A percentile compares a stretch with the other conserved stretches of the same genome.
Evolutionary conservation across 108 stramenopile genomes (phyloP).

Genomic region (Stephanodiscus triporus): DNA sequence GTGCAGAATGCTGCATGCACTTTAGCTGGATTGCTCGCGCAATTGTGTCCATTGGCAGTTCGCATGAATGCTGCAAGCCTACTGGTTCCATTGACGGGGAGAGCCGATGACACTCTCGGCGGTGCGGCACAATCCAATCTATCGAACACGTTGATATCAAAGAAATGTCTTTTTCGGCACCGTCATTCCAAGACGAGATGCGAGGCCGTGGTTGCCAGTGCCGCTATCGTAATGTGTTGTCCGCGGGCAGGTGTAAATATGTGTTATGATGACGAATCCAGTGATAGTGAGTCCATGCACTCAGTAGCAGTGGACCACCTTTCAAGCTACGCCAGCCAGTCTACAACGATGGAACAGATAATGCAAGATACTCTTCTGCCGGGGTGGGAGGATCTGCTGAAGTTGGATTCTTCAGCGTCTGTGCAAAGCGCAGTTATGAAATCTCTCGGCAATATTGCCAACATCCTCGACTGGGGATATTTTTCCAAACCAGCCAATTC

Average conservation of each 20-base stretch:
- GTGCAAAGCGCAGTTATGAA: conserved; percentile 29
- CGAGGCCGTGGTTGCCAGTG: conserved; percentile 36
- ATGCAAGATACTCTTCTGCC: conserved; percentile 23
- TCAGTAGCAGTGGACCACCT: not conserved
- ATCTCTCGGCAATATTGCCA: conserved; percentile 20
- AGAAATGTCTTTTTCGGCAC: conserved; percentile 33
- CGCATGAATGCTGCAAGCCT: conserved; percentile 23
- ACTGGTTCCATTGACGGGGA: conserved; percentile 29
- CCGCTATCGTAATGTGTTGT: conserved; percentile 36
- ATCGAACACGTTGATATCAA: conserved; percentile 1
- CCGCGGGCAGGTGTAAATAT: not conserved
- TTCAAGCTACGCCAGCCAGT: conserved; percentile 15
- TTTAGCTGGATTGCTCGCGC: conserved; percentile 27
- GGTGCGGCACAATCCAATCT: not conserved
- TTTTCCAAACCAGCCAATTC: not conserved
- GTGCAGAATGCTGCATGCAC: conserved; percentile 36
- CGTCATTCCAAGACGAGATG: conserved; percentile 41
- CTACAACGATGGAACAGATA: conserved; percentile 22
- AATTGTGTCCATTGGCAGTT: conserved; percentile 24
- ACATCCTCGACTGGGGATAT: conserved; percentile 32
- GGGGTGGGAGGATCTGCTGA: conserved; percentile 36
- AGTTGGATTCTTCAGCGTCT: conserved; percentile 27
- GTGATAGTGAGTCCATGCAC: not conserved
- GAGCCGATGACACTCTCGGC: not conserved
- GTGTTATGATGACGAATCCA: not conserved